Evolutionary conservation across 305 asterid species (phyloP), one percentile per base, ranked within the genome.

Genomic region (Solanum aculeatissimum): DNA sequence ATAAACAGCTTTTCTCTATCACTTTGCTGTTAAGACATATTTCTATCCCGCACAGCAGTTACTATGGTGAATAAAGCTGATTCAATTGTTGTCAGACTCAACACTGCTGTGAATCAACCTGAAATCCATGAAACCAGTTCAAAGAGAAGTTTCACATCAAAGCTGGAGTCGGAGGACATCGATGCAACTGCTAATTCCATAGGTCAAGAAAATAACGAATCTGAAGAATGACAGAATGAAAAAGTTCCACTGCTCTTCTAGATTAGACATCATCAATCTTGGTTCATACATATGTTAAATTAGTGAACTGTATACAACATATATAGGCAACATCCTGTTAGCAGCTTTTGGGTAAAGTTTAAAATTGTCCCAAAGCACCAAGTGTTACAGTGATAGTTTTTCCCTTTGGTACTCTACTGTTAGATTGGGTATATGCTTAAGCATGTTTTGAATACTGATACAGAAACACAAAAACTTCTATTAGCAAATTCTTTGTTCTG

Each of bases 31-130:
- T 65, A 83, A 66, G 72, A 70, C 66, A n/a, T 82, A 83, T 68
- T 83, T 83, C 49, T 83, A 83, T 83, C 69, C 53, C 53, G 14
- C 65, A 54, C 85, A 65, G 78, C 84, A 65, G 85, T 82, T 68
- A 21, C 58, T 32, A 19, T 82, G 85, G 16, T 66, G 85, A 82
- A 54, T 66, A 82, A 66, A 82, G 85, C 79, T 43, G 72, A 82
- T 49, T 62, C 79, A 53, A 18, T 25, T 65, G 35, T 82, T 82
- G 80, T 49, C 85, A 82, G 85, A 82, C n/a, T 66, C 85, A 66
- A 66, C 7, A 2, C 27, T 82, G 49, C 80, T 27, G 80, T 82
- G 65, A 82, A 16, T 54, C 62, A 49, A 63, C n/a, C 65, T 82
- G 74, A 29, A 43, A 62, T 42, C 84, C 19, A 43, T 1, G 27